Evolutionary conservation across 371 early-diverging fungal genomes (phyloP).

Genomic region (Coemansia sp.): DNA sequence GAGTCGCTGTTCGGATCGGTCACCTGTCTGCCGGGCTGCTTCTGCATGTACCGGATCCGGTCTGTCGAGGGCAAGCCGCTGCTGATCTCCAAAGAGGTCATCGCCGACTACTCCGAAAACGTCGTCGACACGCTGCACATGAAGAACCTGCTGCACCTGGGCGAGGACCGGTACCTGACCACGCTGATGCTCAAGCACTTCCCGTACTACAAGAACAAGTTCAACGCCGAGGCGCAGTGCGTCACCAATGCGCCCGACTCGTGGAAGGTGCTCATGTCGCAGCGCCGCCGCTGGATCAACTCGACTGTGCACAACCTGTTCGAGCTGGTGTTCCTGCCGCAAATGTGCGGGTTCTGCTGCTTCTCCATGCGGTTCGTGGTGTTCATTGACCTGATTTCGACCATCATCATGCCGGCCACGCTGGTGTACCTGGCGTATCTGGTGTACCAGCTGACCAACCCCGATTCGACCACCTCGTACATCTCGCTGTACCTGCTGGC

Average conservation of each 20-base stretch:
- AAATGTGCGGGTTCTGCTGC: slow-evolving; percentile 96
- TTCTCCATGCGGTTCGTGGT: slow-evolving; percentile 99
- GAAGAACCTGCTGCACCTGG: slow-evolving; percentile 84
- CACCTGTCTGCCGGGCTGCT: slow-evolving; percentile 96
- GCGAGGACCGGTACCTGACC: slow-evolving; percentile 92
- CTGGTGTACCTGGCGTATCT: slow-evolving; percentile 82
- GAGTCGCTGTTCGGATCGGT: slow-evolving; percentile 99
- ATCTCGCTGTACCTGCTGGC: slow-evolving; percentile 70
- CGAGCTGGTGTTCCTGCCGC: slow-evolving; percentile 83
- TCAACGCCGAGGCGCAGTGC: slow-evolving; percentile 95
- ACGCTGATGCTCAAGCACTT: slow-evolving; percentile 99
- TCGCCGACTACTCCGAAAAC: slow-evolving; percentile 93
- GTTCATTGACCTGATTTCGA: slow-evolving; percentile 89
- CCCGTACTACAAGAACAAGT: slow-evolving; percentile 96
- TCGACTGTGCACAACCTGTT: slow-evolving; percentile 96
- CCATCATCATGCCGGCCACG: slow-evolving; percentile 91
- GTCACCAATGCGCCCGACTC: slow-evolving; percentile 96
- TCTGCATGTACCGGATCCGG: slow-evolving; percentile 93
- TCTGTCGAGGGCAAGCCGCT: slow-evolving; percentile 57
- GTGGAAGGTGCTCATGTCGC: slow-evolving; percentile 93
- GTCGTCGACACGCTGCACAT: slow-evolving; percentile 97
- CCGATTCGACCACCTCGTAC: slow-evolving; percentile 86
- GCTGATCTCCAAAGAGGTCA: slow-evolving; percentile 84
- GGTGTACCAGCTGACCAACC: slow-evolving; percentile 78
- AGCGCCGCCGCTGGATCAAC: slow-evolving; percentile 98